phyloP scores from a whole-genome alignment of 1,284 basidiomycete species.

The Ceratobasidium sp. region DNA sequence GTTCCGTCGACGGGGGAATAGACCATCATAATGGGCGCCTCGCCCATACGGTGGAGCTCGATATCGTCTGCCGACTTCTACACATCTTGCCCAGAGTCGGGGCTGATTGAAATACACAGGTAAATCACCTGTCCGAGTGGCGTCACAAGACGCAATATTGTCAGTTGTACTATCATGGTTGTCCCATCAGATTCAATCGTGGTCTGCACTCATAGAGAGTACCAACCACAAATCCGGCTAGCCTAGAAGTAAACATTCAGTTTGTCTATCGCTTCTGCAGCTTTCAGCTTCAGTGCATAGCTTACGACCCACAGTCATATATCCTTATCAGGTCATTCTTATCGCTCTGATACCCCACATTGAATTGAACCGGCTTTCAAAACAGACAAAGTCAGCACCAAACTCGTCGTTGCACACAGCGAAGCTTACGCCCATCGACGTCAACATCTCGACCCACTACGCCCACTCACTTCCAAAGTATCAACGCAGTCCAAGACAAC shows the following conservation, averaged over 20 bases:
- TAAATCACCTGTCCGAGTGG: background rate
- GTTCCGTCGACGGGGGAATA: background rate
- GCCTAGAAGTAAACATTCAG: background rate
- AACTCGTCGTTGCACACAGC: too few relatives aligned
- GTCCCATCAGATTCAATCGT: background rate
- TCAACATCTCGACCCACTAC: background rate
- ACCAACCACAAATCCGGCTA: background rate
- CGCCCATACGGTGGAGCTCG: too few relatives aligned
- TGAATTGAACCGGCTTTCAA: too few relatives aligned
- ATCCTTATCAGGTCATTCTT: background rate
- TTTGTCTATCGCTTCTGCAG: background rate
- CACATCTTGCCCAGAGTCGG: too few relatives aligned
- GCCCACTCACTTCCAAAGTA: too few relatives aligned
- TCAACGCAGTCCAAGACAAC: too few relatives aligned
- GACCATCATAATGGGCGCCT: background rate
- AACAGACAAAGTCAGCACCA: background rate
- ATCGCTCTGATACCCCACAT: too few relatives aligned
- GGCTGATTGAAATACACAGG: background rate
- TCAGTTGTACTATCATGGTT: background rate
- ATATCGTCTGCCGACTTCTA: too few relatives aligned
- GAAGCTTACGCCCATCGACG: background rate
- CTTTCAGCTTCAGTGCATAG: background rate
- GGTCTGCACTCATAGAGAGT: background rate
- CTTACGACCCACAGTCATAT: background rate
- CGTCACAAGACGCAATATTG: background rate